A percentile compares a stretch with the other conserved stretches of the same genome.
Evolutionary conservation across 768 basidiomycete genomes (phyloP).

Genomic region (Pulveroboletus sp.): DNA sequence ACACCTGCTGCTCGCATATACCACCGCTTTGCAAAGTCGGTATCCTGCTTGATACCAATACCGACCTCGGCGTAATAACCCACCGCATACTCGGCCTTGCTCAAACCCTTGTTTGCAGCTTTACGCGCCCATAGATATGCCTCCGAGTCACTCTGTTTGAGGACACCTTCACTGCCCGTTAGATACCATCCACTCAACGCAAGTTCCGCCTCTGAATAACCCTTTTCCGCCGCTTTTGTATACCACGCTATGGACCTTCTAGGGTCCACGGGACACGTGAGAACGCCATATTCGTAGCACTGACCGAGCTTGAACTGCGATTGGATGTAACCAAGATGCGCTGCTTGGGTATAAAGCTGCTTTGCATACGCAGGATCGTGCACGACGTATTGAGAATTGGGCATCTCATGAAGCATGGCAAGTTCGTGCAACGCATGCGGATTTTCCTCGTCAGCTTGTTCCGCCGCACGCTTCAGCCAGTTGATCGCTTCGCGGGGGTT

Average conservation of each 20-base stretch:
- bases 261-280: slow-evolving; percentile 91
- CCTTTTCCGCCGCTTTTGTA: slow-evolving; percentile 96
- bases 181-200: slow-evolving; percentile 98
- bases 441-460: slow-evolving; percentile 97
- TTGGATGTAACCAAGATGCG: slow-evolving; percentile 88
- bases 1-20: slow-evolving; percentile 98
- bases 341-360: slow-evolving; percentile 84
- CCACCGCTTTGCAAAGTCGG: slow-evolving; percentile 96
- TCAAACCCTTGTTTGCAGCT: slow-evolving; percentile 93
- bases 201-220: slow-evolving; percentile 90
- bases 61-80: slow-evolving; percentile 98
- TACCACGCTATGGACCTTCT: slow-evolving; percentile 97
- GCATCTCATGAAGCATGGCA: slow-evolving; percentile 78
- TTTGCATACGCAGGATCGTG: slow-evolving; percentile 81
- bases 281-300: slow-evolving; percentile 87
- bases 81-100: slow-evolving; percentile 98
- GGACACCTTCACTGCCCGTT: slow-evolving; percentile 89
- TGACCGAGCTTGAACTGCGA: slow-evolving; percentile 95
- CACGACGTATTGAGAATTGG: slow-evolving; percentile 61
- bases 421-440: slow-evolving; percentile 97
- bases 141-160: slow-evolving; percentile 97
- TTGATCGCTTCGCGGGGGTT: slow-evolving; percentile 90
- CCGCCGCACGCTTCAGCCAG: slow-evolving; percentile 92
- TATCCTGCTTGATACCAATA: slow-evolving; percentile 94
- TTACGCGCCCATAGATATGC: slow-evolving; percentile 98